Percentiles rank a stretch among this genome's conserved stretches.
These are phyloP conservation scores for Skeletonema tropicum DNA, from an alignment of 108 stramenopile genomes.

Conservation along the genomic window DNA sequence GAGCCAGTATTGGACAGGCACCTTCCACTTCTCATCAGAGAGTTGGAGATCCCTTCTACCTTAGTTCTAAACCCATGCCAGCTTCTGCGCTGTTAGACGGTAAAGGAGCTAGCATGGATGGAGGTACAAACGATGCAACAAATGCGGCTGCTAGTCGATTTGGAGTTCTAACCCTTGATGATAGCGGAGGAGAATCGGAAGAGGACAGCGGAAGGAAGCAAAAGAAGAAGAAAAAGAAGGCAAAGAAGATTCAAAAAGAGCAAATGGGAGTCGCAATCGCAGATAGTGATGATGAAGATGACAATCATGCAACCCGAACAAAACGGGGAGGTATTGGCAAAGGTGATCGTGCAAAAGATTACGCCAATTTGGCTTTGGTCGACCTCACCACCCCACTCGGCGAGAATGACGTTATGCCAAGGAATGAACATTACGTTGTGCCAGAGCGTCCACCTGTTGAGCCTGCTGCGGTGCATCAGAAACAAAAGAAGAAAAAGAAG, in stretches of 20 bases:
- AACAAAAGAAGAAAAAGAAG: slow-evolving; percentile 62
- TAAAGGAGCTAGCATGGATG: slow-evolving; percentile 14
- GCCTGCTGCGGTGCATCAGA: neutral
- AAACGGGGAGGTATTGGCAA: slow-evolving; percentile 26
- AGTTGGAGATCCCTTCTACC: slow-evolving; percentile 77
- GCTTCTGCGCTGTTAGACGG: slow-evolving; percentile 14
- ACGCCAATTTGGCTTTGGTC: slow-evolving; percentile 73
- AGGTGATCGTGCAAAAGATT: slow-evolving; percentile 44
- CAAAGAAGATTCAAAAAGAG: slow-evolving; percentile 43
- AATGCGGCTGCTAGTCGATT: slow-evolving; percentile 44
- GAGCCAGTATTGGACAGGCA: slow-evolving; percentile 16
- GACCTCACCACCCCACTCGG: slow-evolving; percentile 86
- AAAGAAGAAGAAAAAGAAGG: slow-evolving; percentile 76
- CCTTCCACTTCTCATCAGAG: slow-evolving; percentile 24
- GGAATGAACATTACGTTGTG: slow-evolving; percentile 70
- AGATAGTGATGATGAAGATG: slow-evolving; percentile 79
- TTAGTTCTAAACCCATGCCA: slow-evolving; percentile 42
- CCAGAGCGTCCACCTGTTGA: slow-evolving; percentile 40
- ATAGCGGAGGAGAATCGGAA: slow-evolving; percentile 68
- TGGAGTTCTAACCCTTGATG: slow-evolving; percentile 72
- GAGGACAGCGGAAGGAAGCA: slow-evolving; percentile 39
- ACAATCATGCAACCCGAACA: slow-evolving; percentile 44
- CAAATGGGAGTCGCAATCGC: slow-evolving; percentile 34
- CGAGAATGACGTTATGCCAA: slow-evolving; percentile 86
- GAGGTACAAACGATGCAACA: slow-evolving; percentile 13